phyloP scores from a whole-genome alignment of 192 early-diverging fungal genomes.

The Coemansia sp. region DNA sequence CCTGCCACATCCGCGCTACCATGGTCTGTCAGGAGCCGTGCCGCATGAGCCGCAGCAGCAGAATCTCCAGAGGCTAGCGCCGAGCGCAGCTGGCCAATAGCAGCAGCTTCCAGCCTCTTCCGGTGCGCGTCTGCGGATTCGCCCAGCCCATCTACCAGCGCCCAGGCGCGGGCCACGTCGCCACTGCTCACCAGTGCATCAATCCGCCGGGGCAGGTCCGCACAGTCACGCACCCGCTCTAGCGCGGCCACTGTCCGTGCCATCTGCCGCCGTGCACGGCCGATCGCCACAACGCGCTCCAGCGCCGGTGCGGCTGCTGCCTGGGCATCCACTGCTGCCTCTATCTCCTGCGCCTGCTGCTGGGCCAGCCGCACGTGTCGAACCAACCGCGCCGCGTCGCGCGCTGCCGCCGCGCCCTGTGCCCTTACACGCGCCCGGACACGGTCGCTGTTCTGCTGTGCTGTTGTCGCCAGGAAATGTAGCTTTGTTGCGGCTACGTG shows the following conservation, averaged over 20 bases:
- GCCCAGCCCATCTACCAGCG: conserved; percentile 11
- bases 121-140: conserved; percentile 3
- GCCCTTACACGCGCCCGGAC: conserved; percentile 42
- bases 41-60: not conserved
- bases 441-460: conserved; percentile 42
- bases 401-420: conserved; percentile 31
- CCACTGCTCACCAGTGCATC: conserved; percentile 12
- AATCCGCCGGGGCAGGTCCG: conserved; percentile 31
- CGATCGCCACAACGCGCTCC: conserved; percentile 19
- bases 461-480: conserved; percentile 36
- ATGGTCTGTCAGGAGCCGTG: conserved; percentile 13
- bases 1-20: conserved; percentile 8
- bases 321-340: conserved; percentile 10
- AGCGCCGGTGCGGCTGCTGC: conserved; percentile 11
- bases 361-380: conserved; percentile 28
- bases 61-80: conserved; percentile 9
- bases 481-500: conserved; percentile 41
- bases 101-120: conserved; percentile 7
- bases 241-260: conserved; percentile 21
- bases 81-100: conserved; percentile 1
- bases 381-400: conserved; percentile 26
- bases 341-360: conserved; percentile 7
- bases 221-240: conserved; percentile 25
- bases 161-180: conserved; percentile 30
- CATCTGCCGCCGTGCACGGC: conserved; percentile 9